Evolutionary conservation across 2,329 filamentous ascomycete genomes (phyloP), one percentile per base, ranked within the genome.

Genomic region (Colletotrichum truncatum): DNA sequence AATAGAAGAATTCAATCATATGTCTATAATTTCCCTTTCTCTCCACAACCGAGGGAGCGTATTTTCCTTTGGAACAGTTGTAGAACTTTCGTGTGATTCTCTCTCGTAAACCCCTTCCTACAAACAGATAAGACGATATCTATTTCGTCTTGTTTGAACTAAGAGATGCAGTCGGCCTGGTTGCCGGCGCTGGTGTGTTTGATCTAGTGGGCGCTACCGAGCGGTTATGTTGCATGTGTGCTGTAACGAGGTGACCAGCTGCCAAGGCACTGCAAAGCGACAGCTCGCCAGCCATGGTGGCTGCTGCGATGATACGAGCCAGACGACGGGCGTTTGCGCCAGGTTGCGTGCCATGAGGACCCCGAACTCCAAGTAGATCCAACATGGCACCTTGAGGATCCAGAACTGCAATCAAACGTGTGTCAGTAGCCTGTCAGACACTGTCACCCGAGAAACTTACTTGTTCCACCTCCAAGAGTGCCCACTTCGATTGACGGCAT

Each of bases 401-500:
- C 10, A 99, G 91, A 70, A 99, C n/a, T n/a, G n/a, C n/a, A n/a
- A n/a, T n/a, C n/a, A n/a, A n/a, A n/a, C n/a, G n/a, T n/a, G n/a
- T n/a, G n/a, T n/a, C n/a, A n/a, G n/a, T n/a, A n/a, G n/a, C n/a
- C n/a, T n/a, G n/a, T n/a, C n/a, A n/a, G n/a, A n/a, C n/a, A n/a
- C n/a, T n/a, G n/a, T n/a, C n/a, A n/a, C n/a, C n/a, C n/a, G n/a
- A n/a, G n/a, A n/a, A n/a, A n/a, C n/a, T n/a, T n/a, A n/a, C n/a
- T 95, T 6, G 96, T 99, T 70, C 96, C 96, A 73, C 96, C 96
- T 70, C 96, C 96, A 10, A 99, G 92, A 3, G 96, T 99, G 75
- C 96, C 96, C 53, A 98, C 96, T 82, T 99, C 96, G 68, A 99
- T 94, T 1, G 92, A 97, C 57, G 96, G 96, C 96, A 99, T 99